Evolutionary conservation across 179 eudicot species (phyloP).

Genomic region (Spergularia azorica): DNA sequence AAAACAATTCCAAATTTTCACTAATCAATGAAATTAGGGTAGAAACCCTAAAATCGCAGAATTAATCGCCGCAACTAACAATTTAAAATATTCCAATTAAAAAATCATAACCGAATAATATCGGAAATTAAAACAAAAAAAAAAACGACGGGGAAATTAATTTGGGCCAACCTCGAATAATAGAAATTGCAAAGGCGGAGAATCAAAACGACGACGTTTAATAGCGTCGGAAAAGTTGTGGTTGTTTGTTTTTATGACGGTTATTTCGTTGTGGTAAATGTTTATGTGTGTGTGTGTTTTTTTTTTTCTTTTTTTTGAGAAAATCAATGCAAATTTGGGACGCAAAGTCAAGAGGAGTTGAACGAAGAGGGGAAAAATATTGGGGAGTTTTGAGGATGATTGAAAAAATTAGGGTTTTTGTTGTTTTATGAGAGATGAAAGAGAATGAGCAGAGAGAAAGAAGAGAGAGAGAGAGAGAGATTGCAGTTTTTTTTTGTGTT

Average conservation of each 20-base stretch:
- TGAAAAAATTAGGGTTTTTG: conserved; percentile 31
- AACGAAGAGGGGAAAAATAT: not conserved
- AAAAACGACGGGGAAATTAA: not conserved
- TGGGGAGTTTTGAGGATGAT: not conserved
- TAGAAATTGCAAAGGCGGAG: not conserved
- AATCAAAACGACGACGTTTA: conserved; percentile 1
- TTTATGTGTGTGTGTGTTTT: too few species aligned
- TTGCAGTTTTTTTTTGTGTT: not conserved
- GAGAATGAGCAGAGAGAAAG: not conserved
- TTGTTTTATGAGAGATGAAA: not conserved
- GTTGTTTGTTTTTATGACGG: too few species aligned
- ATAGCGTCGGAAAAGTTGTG: too few species aligned
- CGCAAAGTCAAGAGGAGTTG: not conserved
- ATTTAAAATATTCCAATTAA: not conserved
- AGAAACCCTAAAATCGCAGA: conserved; percentile 23
- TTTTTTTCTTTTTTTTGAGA: too few species aligned
- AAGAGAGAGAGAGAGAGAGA: conserved; percentile 14
- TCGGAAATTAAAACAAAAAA: not conserved
- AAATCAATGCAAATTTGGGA: not conserved
- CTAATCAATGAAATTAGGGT: not conserved
- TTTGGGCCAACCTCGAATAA: not conserved
- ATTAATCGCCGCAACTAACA: conserved; percentile 10
- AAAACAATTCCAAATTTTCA: conserved; percentile 12
- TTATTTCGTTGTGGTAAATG: not conserved
- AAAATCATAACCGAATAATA: not conserved